Percentiles rank a stretch among this genome's conserved stretches.
Conservation (phyloP, 2,329 filamentous ascomycete species). For the Trichoderma aggressivum region DNA sequence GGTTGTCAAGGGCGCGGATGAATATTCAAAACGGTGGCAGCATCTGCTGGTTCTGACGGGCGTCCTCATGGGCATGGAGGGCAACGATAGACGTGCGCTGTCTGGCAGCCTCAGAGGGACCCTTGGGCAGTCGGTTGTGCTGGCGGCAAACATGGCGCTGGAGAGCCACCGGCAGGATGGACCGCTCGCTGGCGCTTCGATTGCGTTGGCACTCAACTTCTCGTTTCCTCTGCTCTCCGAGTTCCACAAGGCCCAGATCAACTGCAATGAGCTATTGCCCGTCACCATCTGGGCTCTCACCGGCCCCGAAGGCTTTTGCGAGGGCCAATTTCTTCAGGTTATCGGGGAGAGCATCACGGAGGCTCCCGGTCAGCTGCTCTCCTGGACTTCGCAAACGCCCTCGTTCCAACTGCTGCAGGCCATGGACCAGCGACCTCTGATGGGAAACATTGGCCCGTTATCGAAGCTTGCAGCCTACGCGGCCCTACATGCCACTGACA, state of each 20-base stretch:
- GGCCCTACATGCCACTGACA: constrained; percentile 51
- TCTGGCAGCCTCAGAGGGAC: constrained; percentile 60
- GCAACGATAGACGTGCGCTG: constrained; percentile 60
- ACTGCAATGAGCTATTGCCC: constrained; percentile 69
- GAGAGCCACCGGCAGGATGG: constrained; percentile 41
- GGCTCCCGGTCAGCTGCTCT: constrained; percentile 42
- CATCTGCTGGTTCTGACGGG: constrained; percentile 79
- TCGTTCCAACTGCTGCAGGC: constrained; percentile 59
- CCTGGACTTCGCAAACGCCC: constrained; percentile 60
- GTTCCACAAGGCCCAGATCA: constrained; percentile 53
- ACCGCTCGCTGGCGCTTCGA: constrained; percentile 44
- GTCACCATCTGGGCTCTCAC: constrained; percentile 65
- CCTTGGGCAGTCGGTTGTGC: constrained; percentile 70
- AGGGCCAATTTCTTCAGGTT: constrained; percentile 69
- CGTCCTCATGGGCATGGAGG: constrained; percentile 72
- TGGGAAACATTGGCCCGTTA: constrained; percentile 64
- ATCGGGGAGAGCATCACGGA: constrained; percentile 66
- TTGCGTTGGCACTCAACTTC: constrained; percentile 72
- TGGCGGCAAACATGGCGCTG: constrained; percentile 74
- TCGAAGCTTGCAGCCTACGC: constrained; percentile 63
- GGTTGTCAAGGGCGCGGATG: constrained; percentile 56
- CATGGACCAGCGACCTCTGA: constrained; percentile 58
- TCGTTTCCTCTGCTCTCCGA: constrained; percentile 70
- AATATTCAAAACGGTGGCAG: constrained; percentile 68
- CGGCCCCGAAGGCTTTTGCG: constrained; percentile 69